Evolutionary conservation across 2,329 filamentous ascomycete genomes (phyloP).

Genomic region (Thermomyces lanuginosus): DNA sequence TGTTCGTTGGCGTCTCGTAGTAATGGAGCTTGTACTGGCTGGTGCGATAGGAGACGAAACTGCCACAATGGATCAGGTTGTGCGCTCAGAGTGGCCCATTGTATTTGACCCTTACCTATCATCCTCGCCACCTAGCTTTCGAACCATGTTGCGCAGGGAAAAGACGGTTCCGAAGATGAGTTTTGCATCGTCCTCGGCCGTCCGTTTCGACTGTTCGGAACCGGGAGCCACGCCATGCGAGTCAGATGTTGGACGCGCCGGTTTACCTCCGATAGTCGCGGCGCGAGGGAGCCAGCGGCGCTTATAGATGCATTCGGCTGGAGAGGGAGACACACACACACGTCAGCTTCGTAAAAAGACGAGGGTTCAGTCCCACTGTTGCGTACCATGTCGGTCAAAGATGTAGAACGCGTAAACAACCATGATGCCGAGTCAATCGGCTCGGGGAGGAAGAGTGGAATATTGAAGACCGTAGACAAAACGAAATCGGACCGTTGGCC

Average conservation of each 20-base stretch:
- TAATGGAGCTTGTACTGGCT: conserved; percentile 96
- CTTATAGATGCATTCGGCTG: conserved; percentile 95
- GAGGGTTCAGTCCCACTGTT: conserved; percentile 1
- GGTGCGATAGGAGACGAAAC: conserved; percentile 86
- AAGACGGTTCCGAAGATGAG: conserved; percentile 95
- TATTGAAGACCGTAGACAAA: too few species aligned
- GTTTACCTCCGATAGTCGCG: conserved; percentile 29
- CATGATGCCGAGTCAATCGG: too few species aligned
- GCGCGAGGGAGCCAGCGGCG: conserved; percentile 59
- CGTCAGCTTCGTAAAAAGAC: conserved; percentile 3
- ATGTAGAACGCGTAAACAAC: conserved; percentile 96
- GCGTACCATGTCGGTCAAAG: conserved; percentile 89
- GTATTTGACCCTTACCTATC: conserved; percentile 40
- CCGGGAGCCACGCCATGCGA: conserved; percentile 24
- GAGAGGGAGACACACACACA: conserved; percentile 1
- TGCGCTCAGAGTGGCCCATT: neutral
- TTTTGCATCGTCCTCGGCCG: conserved; percentile 72
- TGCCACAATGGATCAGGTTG: conserved; percentile 20
- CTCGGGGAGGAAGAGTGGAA: too few species aligned
- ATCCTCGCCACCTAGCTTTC: conserved; percentile 83
- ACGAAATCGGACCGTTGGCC: too few species aligned
- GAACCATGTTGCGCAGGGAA: conserved; percentile 88
- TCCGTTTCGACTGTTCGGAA: conserved; percentile 28
- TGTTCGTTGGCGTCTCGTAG: conserved; percentile 91
- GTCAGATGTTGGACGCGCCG: conserved; percentile 34